Evolutionary conservation across 306 rosid species (phyloP), one percentile per base, ranked within the genome.

Genomic region (Castanea crenata): DNA sequence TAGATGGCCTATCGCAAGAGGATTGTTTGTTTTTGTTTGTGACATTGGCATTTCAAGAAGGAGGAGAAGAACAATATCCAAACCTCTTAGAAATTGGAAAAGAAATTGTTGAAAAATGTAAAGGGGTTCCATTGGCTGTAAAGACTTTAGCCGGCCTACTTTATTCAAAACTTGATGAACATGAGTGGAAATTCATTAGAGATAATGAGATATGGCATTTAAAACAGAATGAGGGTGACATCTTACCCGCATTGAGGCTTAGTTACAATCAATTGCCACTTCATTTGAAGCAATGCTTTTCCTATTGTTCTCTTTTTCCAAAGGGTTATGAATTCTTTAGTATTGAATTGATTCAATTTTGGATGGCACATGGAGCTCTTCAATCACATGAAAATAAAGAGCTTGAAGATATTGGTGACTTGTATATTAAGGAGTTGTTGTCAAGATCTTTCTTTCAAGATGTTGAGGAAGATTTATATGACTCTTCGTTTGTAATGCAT

Each of bases 311-410:
- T 4, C 1, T 29, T 32, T 65, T 65, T 65, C 71, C 71, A 4
- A 65, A 65, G 41, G 74, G 20, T 59, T n/a, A 11, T 38, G 7
- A 1, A 10, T 63, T 35, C 27, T 1, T 0, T 0, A 54, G 68
- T 7, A 6, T 23, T 3, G 75, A 77, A 0, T 29, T 82, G 64
- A 69, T 77, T 44, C 21, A 6, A 2, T 41, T 77, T 21, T 82
- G 82, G 85, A 77, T 78, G 82, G 79, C 85, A 32, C 79, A 63
- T 1, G 85, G 79, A 29, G 35, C 73, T 68, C 78, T 73, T 44
- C 81, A 64, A 27, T 57, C 80, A 70, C 14, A 38, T 38, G 44
- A 38, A 38, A 38, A 38, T 38, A 38, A 38, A 38, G 44, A 38
- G 44, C 44, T 38, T 38, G 44, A 38, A 38, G 44, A 38, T 38